Evolutionary conservation across 2,329 filamentous ascomycete species (phyloP).

Genomic region (Aureobasidium sp.): DNA sequence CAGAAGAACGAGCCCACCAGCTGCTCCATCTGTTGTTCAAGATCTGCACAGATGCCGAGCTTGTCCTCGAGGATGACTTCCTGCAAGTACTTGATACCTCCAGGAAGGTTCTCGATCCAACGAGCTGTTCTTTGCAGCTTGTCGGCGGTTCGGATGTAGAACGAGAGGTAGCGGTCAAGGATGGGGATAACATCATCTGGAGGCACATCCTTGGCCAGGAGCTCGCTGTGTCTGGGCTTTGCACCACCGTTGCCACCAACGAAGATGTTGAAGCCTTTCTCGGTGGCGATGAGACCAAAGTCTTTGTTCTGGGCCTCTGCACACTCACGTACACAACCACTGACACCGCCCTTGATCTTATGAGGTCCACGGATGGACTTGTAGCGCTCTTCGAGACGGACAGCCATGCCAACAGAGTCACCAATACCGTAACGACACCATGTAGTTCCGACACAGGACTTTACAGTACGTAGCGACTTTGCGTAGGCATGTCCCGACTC

Average conservation of each 20-base stretch:
- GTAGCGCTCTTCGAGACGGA: conserved; percentile 81
- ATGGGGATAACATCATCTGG: conserved; percentile 76
- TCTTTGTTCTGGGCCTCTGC: conserved; percentile 91
- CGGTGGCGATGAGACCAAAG: conserved; percentile 84
- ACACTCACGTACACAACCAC: conserved; percentile 86
- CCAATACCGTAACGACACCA: conserved; percentile 89
- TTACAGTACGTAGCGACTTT: conserved; percentile 81
- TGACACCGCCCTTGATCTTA: conserved; percentile 87
- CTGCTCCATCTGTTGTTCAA: conserved; percentile 82
- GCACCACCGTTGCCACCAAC: conserved; percentile 85
- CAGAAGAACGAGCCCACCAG: conserved; percentile 80
- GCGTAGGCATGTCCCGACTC: conserved; percentile 88
- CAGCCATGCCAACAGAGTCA: conserved; percentile 85
- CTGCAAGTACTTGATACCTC: conserved; percentile 74
- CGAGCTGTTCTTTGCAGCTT: conserved; percentile 81
- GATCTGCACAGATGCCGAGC: conserved; percentile 73
- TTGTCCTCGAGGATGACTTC: conserved; percentile 80
- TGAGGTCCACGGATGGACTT: conserved; percentile 85
- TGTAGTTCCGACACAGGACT: conserved; percentile 83
- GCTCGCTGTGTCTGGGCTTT: conserved; percentile 72
- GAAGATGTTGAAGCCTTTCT: conserved; percentile 90
- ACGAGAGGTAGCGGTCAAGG: conserved; percentile 81
- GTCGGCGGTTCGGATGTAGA: conserved; percentile 90
- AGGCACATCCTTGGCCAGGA: conserved; percentile 79
- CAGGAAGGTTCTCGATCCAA: conserved; percentile 79